Percentiles rank a stretch among this genome's conserved stretches.
phyloP scores from a whole-genome alignment of 2,329 filamentous ascomycete genomes.

The Exophiala sideris region DNA sequence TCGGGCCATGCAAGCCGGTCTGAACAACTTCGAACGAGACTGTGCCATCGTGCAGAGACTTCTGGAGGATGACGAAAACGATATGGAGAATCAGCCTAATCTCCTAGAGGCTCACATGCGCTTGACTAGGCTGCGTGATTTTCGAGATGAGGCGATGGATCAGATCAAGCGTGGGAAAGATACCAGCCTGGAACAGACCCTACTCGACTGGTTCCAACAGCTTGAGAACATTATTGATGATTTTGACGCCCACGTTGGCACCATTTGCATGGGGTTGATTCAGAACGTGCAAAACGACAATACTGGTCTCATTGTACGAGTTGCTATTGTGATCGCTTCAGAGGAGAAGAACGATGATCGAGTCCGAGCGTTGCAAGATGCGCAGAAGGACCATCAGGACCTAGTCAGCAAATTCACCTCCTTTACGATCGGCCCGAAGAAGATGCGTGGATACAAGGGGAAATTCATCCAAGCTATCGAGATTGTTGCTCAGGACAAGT shows the following conservation, averaged over 20 bases:
- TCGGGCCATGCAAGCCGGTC: slow-evolving; percentile 84
- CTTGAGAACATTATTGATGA: slow-evolving; percentile 85
- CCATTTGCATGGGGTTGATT: slow-evolving; percentile 85
- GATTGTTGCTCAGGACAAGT: slow-evolving; percentile 68
- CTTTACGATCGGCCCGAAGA: slow-evolving; percentile 89
- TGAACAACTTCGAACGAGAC: slow-evolving; percentile 81
- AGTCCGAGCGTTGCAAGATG: slow-evolving; percentile 86
- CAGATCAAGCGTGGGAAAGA: slow-evolving; percentile 81
- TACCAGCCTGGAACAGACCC: slow-evolving; percentile 69
- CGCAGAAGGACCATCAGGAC: slow-evolving; percentile 91
- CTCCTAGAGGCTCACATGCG: slow-evolving; percentile 86
- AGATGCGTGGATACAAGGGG: slow-evolving; percentile 91
- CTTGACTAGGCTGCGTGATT: slow-evolving; percentile 85
- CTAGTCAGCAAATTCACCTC: slow-evolving; percentile 91
- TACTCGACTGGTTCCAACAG: slow-evolving; percentile 84
- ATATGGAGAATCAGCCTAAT: slow-evolving; percentile 88
- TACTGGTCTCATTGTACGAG: slow-evolving; percentile 80
- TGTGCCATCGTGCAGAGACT: slow-evolving; percentile 73
- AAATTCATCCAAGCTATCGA: slow-evolving; percentile 84
- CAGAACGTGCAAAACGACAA: slow-evolving; percentile 82
- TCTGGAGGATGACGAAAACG: slow-evolving; percentile 76
- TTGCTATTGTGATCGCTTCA: slow-evolving; percentile 88
- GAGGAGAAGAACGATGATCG: slow-evolving; percentile 96
- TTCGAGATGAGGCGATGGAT: slow-evolving; percentile 92
- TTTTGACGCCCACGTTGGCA: slow-evolving; percentile 93